Conservation (phyloP, 1,284 basidiomycete genomes). For the Fomitopsis schrenkii region DNA sequence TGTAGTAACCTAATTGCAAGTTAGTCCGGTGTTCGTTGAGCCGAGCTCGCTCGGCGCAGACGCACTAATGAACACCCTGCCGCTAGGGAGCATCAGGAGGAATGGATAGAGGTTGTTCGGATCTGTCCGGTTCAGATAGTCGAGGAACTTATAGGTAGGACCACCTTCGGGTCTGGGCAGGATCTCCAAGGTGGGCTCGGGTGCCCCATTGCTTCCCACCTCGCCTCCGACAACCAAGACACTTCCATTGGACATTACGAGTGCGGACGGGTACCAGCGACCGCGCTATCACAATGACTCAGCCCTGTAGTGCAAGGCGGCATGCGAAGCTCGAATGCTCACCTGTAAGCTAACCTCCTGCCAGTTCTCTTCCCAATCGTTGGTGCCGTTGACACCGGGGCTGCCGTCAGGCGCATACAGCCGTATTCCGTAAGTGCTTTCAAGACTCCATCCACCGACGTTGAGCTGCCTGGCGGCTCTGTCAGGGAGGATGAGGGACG, state of each 20-base stretch:
- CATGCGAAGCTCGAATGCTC: background rate
- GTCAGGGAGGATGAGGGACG: conserved; percentile 67
- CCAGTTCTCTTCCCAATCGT: conserved; percentile 65
- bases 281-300: conserved; percentile 38
- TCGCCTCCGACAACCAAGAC: conserved; percentile 74
- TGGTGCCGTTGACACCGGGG: conserved; percentile 56
- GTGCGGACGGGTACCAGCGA: conserved; percentile 69
- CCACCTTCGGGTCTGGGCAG: conserved; percentile 42
- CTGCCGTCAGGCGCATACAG: conserved; percentile 58
- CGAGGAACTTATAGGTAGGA: conserved; percentile 36
- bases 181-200: conserved; percentile 64
- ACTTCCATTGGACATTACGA: conserved; percentile 64
- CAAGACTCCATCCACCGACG: conserved; percentile 62
- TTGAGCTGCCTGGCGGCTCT: conserved; percentile 65
- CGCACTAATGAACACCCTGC: conserved; percentile 62
- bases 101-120: conserved; percentile 77
- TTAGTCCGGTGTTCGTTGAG: background rate
- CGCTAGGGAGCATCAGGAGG: conserved; percentile 64
- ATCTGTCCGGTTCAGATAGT: conserved; percentile 56
- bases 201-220: conserved; percentile 58
- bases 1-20: conserved; percentile 55
- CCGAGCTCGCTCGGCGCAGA: background rate
- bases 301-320: background rate
- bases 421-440: conserved; percentile 65
- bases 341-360: conserved; percentile 49